Evolutionary conservation across 2,329 filamentous ascomycete species (phyloP).

Genomic region (Pseudocercospora vitis): DNA sequence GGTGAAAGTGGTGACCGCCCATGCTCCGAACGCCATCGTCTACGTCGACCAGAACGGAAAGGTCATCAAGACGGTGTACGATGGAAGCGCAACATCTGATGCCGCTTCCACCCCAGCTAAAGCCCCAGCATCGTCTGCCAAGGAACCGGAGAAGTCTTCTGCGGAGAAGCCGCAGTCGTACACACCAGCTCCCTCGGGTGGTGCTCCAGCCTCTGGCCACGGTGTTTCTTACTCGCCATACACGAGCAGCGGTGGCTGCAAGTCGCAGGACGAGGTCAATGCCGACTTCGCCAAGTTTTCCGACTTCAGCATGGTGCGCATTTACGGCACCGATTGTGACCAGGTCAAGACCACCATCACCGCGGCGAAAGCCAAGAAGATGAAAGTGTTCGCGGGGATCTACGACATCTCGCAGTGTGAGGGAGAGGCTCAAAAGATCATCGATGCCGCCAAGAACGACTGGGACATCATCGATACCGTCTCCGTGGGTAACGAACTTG

Average conservation of each 20-base stretch:
- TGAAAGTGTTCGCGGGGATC: conserved; percentile 74
- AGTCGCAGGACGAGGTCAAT: conserved; percentile 61
- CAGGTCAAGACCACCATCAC: conserved; percentile 64
- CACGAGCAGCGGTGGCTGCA: conserved; percentile 62
- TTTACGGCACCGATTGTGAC: conserved; percentile 79
- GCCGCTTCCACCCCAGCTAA: conserved; percentile 20
- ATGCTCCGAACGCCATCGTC: conserved; percentile 54
- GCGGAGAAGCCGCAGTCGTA: conserved; percentile 10
- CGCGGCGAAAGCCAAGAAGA: conserved; percentile 62
- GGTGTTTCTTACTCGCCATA: conserved; percentile 63
- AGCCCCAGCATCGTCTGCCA: conserved; percentile 19
- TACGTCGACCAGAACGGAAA: conserved; percentile 61
- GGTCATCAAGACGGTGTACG: conserved; percentile 38
- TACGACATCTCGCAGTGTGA: conserved; percentile 62
- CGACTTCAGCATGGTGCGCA: conserved; percentile 65
- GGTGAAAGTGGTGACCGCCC: conserved; percentile 42
- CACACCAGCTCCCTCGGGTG: conserved; percentile 4
- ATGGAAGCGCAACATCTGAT: conserved; percentile 6
- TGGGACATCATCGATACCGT: conserved; percentile 72
- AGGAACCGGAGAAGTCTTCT: conserved; percentile 16
- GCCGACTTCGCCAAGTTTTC: conserved; percentile 62
- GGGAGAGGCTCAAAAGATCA: conserved; percentile 61
- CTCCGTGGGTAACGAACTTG: conserved; percentile 76
- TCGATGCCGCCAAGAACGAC: conserved; percentile 59
- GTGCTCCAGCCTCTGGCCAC: conserved; percentile 34